Percentiles rank a stretch among this genome's conserved stretches.
phyloP scores from a whole-genome alignment of 805 yeast genomes.

The Torulaspora microellipsoides region DNA sequence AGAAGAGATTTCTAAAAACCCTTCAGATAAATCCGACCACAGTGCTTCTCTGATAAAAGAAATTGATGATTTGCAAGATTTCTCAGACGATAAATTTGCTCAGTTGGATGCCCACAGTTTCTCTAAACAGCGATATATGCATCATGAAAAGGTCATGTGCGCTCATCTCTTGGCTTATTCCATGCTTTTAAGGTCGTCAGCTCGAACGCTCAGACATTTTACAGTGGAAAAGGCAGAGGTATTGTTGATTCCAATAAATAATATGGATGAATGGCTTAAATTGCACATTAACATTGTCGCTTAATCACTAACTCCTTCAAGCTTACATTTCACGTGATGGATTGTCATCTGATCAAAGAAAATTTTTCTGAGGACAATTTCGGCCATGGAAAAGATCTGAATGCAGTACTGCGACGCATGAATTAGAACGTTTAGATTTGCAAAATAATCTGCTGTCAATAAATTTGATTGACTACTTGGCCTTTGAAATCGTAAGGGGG shows the following conservation, averaged over 20 bases:
- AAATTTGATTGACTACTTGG: neutral
- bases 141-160: slow-evolving; percentile 27
- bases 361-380: neutral
- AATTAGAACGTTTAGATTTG: neutral
- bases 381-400: neutral
- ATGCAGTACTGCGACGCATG: neutral
- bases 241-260: slow-evolving; percentile 22
- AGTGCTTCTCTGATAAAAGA: slow-evolving; percentile 11
- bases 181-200: slow-evolving; percentile 23
- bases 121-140: slow-evolving; percentile 25
- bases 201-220: slow-evolving; percentile 22
- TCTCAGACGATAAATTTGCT: slow-evolving; percentile 28
- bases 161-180: slow-evolving; percentile 34
- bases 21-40: slow-evolving; percentile 1
- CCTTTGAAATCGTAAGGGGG: neutral
- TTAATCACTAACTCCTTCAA: neutral
- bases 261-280: slow-evolving; percentile 35
- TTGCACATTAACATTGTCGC: slow-evolving; percentile 33
- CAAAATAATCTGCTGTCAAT: neutral
- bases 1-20: slow-evolving; percentile 6
- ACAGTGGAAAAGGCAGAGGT: slow-evolving; percentile 19
- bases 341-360: neutral
- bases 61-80: slow-evolving; percentile 17
- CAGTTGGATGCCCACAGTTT: slow-evolving; percentile 28
- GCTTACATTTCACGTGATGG: neutral